Evolutionary conservation across 306 rosid species (phyloP), one percentile per base, ranked within the genome.

Genomic region (Amphicarpaea edgeworthii): DNA sequence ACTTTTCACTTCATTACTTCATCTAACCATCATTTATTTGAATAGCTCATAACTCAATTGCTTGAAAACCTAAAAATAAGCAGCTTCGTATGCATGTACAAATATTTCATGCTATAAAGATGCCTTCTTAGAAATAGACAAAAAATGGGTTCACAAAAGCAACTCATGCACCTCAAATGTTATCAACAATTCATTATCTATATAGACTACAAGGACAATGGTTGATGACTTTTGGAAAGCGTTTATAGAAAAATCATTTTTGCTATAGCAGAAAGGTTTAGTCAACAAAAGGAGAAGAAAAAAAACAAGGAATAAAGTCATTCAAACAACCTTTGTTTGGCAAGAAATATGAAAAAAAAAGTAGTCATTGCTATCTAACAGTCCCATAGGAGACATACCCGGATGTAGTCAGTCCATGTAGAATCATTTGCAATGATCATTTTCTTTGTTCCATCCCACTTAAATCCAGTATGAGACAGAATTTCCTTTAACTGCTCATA

Each of bases 361-460:
- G 45, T 68, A 51, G 8, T 16, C 12, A 34, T 68, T 53, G 66
- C 34, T 43, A 53, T 73, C 16, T 51, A 60, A 70, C 3, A 26
- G 47, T 55, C 16, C 30, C 41, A 79, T 16, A 49, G 46, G 59
- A 45, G 28, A 70, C 85, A 65, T 68, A 87, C 91, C 88, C 74
- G 83, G 72, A 87, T 76, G 73, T 82, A 83, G 51, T 78, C 81
- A 83, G 54, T 75, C 91, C 91, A 87, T 68, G 86, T 79, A 53
- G 87, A 80, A 68, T 83, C 80, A 75, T 68, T 71, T 54, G 87
- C 91, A 71, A 54, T 34, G 42, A 87, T 47, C 78, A 83, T 77
- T 85, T 87, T 87, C 79, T 58, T 73, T 28, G 81, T 77, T 83
- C 68, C 83, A 61, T 87, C 91, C 91, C 91, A 87, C 75, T 59